A percentile compares a stretch with the other conserved stretches of the same genome.
These are phyloP conservation scores for Barnettozyma siamensis DNA, from an alignment of 805 yeast species.

Conservation along the genomic window DNA sequence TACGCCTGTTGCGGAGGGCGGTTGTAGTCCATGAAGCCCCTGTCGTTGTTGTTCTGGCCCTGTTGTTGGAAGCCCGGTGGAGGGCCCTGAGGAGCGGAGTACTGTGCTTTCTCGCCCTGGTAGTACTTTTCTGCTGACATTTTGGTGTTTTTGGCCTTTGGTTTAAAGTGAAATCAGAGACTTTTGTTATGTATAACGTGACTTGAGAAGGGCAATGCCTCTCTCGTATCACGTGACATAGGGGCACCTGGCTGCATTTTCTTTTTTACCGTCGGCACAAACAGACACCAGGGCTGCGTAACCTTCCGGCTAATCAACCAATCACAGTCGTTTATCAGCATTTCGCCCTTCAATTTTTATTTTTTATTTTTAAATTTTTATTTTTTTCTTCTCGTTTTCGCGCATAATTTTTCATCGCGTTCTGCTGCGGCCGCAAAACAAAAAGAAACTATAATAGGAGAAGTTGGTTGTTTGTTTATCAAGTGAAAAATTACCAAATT, in stretches of 20 bases:
- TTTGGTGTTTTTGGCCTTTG: not conserved
- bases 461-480: not conserved
- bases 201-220: too few relatives aligned
- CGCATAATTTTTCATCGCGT: not conserved
- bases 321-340: too few relatives aligned
- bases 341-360: too few relatives aligned
- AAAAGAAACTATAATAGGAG: not conserved
- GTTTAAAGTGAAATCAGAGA: not conserved
- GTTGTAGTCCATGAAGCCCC: constrained; percentile 20
- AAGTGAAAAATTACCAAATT: too few relatives aligned
- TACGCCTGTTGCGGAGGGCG: constrained; percentile 17
- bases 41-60: constrained; percentile 2
- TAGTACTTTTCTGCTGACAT: constrained; percentile 27
- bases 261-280: too few relatives aligned
- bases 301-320: too few relatives aligned
- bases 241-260: too few relatives aligned
- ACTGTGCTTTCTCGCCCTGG: constrained; percentile 15
- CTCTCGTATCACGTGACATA: too few relatives aligned
- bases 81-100: constrained; percentile 16
- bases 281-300: too few relatives aligned
- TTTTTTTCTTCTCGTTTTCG: too few relatives aligned
- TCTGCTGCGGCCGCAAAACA: not conserved
- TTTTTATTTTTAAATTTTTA: too few relatives aligned
- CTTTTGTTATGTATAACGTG: too few relatives aligned
- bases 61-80: constrained; percentile 9